Evolutionary conservation across 2,329 filamentous ascomycete genomes (phyloP).

Genomic region (Stachybotrys chlorohalonatus): DNA sequence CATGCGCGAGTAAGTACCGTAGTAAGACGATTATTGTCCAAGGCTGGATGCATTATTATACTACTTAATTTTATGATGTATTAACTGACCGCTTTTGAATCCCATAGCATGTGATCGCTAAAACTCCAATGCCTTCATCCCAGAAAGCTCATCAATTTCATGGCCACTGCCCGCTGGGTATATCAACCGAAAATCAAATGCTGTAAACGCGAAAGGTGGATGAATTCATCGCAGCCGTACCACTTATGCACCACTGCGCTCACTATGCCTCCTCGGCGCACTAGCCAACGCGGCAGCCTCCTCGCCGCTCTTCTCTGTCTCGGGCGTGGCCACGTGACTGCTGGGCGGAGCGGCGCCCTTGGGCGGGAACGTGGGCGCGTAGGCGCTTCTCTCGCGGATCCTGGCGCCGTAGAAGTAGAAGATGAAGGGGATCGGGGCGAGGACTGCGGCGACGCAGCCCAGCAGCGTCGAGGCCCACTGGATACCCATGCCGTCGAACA

Average conservation of each 20-base stretch:
- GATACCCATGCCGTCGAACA: constrained; percentile 55
- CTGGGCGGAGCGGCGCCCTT: constrained; percentile 7
- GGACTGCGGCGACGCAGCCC: constrained; percentile 46
- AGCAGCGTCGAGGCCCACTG: constrained; percentile 54
- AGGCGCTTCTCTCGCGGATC: constrained; percentile 46
- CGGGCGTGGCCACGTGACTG: constrained; percentile 5
- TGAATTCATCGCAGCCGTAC: no score
- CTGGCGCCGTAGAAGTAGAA: constrained; percentile 52
- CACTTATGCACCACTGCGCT: constrained; percentile 6
- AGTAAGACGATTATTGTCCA: no score
- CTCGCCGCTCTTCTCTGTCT: constrained; percentile 21
- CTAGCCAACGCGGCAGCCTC: constrained; percentile 24
- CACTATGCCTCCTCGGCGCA: constrained; percentile 20
- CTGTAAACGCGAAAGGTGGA: no score
- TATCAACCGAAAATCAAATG: neutral
- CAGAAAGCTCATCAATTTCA: no score
- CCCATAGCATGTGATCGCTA: no score
- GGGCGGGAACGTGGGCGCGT: constrained; percentile 38
- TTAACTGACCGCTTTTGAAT: no score
- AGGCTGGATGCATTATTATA: no score
- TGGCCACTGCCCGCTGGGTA: neutral
- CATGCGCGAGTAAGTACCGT: no score
- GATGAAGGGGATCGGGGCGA: constrained; percentile 54
- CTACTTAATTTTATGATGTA: no score
- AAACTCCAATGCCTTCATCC: no score